phyloP scores from a whole-genome alignment of 805 yeast species.

The Candida xiaguanensis region DNA sequence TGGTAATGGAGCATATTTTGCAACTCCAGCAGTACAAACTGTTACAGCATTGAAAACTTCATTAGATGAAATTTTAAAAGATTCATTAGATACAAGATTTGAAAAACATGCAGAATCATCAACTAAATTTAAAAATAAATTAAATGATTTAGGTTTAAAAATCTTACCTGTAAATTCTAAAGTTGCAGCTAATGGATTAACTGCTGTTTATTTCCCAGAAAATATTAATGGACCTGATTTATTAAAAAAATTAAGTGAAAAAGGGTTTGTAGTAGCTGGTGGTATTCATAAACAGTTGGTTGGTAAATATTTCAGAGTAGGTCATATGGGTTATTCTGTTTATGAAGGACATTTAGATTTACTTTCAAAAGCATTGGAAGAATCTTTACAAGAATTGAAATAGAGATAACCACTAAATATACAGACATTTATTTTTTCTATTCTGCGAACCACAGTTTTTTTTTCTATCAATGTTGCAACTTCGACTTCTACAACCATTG shows the following conservation, averaged over 20 bases:
- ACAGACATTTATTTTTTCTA: background rate
- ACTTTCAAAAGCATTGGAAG: constrained; percentile 31
- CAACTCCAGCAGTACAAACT: constrained; percentile 94
- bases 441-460: constrained; percentile 5
- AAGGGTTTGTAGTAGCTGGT: constrained; percentile 79
- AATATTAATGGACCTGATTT: constrained; percentile 67
- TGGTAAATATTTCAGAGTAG: constrained; percentile 84
- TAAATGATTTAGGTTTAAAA: constrained; percentile 57
- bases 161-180: constrained; percentile 57
- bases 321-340: constrained; percentile 90
- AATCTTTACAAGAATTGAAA: constrained; percentile 22
- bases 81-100: constrained; percentile 55
- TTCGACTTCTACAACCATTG: constrained; percentile 6
- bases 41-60: constrained; percentile 78
- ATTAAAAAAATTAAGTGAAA: constrained; percentile 50
- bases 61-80: constrained; percentile 62
- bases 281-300: constrained; percentile 83
- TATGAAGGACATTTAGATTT: constrained; percentile 39
- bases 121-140: constrained; percentile 56
- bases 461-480: constrained; percentile 5
- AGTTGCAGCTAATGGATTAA: constrained; percentile 81
- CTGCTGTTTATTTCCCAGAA: constrained; percentile 82
- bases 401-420: constrained; percentile 1
- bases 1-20: constrained; percentile 79
- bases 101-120: constrained; percentile 61